phyloP scores from a whole-genome alignment of 306 rosid species.

The Cercis canadensis region DNA sequence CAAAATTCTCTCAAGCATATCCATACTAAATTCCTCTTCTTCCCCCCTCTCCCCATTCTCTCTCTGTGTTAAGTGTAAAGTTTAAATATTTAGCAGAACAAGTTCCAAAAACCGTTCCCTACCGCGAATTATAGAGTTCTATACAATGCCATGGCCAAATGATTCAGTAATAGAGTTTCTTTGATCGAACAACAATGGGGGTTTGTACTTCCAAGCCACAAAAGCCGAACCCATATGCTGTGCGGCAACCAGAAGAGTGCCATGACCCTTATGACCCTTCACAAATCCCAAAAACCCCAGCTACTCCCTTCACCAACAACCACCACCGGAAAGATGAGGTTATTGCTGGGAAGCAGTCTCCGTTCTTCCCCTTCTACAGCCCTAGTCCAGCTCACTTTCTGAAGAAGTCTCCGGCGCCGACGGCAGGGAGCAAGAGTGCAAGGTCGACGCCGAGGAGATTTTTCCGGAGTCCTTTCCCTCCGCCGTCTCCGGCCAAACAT shows the following conservation, averaged over 20 bases:
- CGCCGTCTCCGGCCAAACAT: conserved; percentile 99
- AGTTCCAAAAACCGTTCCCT: conserved; percentile 24
- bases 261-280: conserved; percentile 46
- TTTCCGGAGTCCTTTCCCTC: conserved; percentile 88
- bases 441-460: conserved; percentile 86
- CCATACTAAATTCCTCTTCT: neutral
- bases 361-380: conserved; percentile 88
- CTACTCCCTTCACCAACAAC: conserved; percentile 29
- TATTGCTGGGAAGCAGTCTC: conserved; percentile 61
- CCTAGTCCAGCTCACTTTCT: conserved; percentile 85
- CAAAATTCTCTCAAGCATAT: neutral
- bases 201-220: conserved; percentile 89
- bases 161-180: conserved; percentile 35
- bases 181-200: conserved; percentile 66
- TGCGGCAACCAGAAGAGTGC: conserved; percentile 46
- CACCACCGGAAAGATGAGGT: conserved; percentile 50
- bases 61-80: conserved; percentile 27
- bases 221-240: conserved; percentile 69
- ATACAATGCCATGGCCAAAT: conserved; percentile 36
- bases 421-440: conserved; percentile 56
- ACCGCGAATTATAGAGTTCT: neutral
- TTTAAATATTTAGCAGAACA: conserved; percentile 40
- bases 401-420: conserved; percentile 65
- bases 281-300: conserved; percentile 56
- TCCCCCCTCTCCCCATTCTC: neutral